phyloP scores from a whole-genome alignment of 2,329 filamentous ascomycete genomes.

The Fusarium sp. region DNA sequence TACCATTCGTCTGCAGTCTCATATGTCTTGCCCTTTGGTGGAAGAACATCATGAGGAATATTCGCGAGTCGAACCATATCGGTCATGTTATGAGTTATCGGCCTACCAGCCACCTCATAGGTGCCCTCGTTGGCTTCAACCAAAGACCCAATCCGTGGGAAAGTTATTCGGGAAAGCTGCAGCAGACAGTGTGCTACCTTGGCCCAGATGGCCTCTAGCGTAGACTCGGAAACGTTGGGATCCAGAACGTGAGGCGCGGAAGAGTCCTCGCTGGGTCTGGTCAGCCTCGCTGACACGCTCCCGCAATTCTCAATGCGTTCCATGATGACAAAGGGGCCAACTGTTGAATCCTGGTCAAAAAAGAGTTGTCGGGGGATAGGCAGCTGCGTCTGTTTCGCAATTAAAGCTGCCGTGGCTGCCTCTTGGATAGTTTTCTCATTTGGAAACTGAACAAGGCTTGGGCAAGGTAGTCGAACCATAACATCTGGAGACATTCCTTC shows the following conservation, averaged over 20 bases:
- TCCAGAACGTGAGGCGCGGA: constrained; percentile 12
- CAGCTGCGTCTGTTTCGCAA: constrained; percentile 12
- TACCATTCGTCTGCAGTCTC: constrained; percentile 51
- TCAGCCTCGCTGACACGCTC: constrained; percentile 34
- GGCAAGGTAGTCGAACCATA: constrained; percentile 27
- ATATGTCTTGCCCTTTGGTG: constrained; percentile 34
- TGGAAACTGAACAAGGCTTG: constrained; percentile 25
- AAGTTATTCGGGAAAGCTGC: constrained; percentile 47
- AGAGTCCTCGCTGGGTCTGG: constrained; percentile 30
- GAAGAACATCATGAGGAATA: constrained; percentile 38
- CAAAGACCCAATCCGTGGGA: constrained; percentile 54
- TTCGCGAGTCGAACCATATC: constrained; percentile 47
- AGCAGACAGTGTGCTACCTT: constrained; percentile 54
- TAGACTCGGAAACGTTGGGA: constrained; percentile 44
- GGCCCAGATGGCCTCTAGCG: constrained; percentile 41
- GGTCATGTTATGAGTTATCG: constrained; percentile 56
- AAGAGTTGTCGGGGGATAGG: constrained; percentile 13
- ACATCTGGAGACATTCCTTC: constrained; percentile 8
- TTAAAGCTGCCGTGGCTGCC: constrained; percentile 12
- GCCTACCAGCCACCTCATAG: constrained; percentile 46
- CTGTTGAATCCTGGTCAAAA: constrained; percentile 26
- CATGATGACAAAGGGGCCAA: constrained; percentile 36
- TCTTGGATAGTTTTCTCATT: constrained; percentile 28
- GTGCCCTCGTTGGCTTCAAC: constrained; percentile 35
- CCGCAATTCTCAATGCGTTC: constrained; percentile 37